Conservation (phyloP, 2,329 filamentous ascomycete genomes). For the Talaromyces sp. region DNA sequence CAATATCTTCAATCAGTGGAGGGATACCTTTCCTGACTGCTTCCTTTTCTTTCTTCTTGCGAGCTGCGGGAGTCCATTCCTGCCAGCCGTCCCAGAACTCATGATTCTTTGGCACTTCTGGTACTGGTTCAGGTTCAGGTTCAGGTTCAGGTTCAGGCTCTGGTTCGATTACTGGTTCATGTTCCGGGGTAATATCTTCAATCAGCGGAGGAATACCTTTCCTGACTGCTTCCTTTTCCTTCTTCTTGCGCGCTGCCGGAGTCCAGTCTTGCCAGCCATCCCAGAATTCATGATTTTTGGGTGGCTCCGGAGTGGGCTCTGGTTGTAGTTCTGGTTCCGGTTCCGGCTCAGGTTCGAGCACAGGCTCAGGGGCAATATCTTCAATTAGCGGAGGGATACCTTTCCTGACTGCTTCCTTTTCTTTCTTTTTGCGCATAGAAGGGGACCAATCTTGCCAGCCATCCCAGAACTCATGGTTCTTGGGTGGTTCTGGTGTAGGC, state of each 20-base stretch:
- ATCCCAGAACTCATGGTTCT: constrained; percentile 19
- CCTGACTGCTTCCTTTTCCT: constrained; percentile 7
- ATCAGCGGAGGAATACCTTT: constrained; percentile 12
- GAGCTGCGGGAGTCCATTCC: background rate
- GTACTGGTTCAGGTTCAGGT: constrained; percentile 18
- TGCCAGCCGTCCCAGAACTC: constrained; percentile 14
- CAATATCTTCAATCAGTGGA: constrained; percentile 1
- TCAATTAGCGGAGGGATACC: constrained; percentile 9
- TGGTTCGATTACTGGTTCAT: constrained; percentile 23
- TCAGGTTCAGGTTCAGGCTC: constrained; percentile 23
- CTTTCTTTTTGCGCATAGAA: constrained; percentile 4
- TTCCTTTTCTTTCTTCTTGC: constrained; percentile 11
- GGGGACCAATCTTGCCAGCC: constrained; percentile 3
- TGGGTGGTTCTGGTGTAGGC: constrained; percentile 20
- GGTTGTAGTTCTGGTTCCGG: constrained; percentile 25
- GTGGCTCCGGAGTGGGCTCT: constrained; percentile 27
- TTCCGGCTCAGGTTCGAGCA: constrained; percentile 2
- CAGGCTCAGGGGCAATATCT: background rate
- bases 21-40: constrained; percentile 11
- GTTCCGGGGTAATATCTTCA: constrained; percentile 34
- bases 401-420: constrained; percentile 7
- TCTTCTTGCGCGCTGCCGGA: constrained; percentile 7
- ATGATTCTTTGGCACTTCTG: constrained; percentile 1
- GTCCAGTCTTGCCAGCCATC: constrained; percentile 9
- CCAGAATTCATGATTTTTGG: constrained; percentile 17